Evolutionary conservation across 148 eudicot species (phyloP).

Genomic region (Bassia scoparia): DNA sequence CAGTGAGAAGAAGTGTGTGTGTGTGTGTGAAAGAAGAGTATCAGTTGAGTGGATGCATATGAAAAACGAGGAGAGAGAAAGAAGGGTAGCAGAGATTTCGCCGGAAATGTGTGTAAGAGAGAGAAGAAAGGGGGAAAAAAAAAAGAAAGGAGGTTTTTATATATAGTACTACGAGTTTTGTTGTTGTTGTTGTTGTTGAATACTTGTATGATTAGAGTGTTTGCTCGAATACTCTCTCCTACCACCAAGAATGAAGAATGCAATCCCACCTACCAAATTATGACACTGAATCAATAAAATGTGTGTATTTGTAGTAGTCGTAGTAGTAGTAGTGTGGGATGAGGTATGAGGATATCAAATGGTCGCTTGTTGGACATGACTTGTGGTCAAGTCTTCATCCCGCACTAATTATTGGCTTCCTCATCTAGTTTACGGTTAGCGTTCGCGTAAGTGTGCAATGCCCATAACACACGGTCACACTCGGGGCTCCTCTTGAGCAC

Average conservation of each 20-base stretch:
- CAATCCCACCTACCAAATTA: constrained; percentile 11
- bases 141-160: neutral
- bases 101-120: neutral
- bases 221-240: neutral
- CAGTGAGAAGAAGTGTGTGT: neutral
- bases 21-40: neutral
- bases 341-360: neutral
- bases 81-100: neutral
- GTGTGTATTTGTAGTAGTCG: too few species aligned
- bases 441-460: too few species aligned
- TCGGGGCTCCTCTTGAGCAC: too few species aligned
- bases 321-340: neutral
- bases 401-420: neutral
- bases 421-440: too few species aligned
- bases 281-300: too few species aligned
- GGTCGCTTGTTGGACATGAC: neutral
- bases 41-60: neutral
- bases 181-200: neutral
- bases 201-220: neutral
- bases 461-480: too few species aligned
- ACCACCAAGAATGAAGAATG: neutral
- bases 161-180: neutral
- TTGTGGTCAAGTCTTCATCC: neutral
- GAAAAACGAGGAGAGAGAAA: neutral
- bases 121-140: neutral